A percentile compares a stretch with the other conserved stretches of the same genome.
phyloP scores from a whole-genome alignment of 768 basidiomycete species.

The Mrakia frigida region DNA sequence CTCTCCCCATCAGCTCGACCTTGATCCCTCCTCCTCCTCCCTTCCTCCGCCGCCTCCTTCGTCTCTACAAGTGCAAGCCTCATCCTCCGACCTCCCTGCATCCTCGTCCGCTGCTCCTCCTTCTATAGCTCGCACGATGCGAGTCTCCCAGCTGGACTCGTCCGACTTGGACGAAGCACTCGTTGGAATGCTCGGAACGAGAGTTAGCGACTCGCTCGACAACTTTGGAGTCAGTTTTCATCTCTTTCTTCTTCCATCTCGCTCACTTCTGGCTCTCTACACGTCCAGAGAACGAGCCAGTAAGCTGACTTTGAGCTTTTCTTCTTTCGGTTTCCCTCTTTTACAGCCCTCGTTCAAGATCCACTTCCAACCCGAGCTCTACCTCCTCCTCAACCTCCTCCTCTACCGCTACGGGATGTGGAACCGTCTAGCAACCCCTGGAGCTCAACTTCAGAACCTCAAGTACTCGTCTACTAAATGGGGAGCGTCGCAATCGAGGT shows the following conservation, averaged over 20 bases:
- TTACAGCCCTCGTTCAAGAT: conserved; percentile 15
- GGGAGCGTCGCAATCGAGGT: conserved; percentile 34
- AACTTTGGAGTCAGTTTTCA: conserved; percentile 22
- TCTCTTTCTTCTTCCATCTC: neutral
- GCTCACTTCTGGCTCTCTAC: neutral
- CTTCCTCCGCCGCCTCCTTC: neutral
- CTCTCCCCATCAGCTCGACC: too few relatives aligned
- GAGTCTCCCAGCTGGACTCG: conserved; percentile 28
- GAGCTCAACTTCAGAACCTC: conserved; percentile 54
- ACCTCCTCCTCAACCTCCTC: conserved; percentile 52
- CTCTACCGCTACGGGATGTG: conserved; percentile 80
- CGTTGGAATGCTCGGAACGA: conserved; percentile 21
- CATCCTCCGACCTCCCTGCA: neutral
- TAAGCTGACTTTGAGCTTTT: neutral
- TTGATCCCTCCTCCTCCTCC: neutral
- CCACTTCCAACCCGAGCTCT: conserved; percentile 35
- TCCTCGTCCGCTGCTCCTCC: neutral
- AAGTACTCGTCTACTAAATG: conserved; percentile 39
- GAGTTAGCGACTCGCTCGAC: conserved; percentile 23
- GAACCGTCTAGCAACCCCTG: conserved; percentile 74
- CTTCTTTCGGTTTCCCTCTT: neutral
- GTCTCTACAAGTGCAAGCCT: neutral
- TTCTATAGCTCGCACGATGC: neutral
- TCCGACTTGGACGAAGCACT: conserved; percentile 30
- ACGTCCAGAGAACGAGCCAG: too few relatives aligned